Conservation (phyloP, 441 rosid species). For the Pelargonium cotyledonis region DNA sequence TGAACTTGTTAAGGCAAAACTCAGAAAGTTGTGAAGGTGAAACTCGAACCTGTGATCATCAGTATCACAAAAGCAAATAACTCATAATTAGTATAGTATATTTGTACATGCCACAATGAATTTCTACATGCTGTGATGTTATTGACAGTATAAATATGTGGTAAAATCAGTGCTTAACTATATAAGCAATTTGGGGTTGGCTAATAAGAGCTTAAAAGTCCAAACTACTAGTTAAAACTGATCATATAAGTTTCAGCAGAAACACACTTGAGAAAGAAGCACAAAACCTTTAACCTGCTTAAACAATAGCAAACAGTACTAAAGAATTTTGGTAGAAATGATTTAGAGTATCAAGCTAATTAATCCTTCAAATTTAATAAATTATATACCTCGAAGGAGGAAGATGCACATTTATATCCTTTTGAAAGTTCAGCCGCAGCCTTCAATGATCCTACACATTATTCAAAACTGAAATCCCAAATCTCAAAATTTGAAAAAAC, state of each 20-base stretch:
- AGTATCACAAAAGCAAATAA: no score
- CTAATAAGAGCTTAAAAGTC: no score
- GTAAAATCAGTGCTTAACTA: neutral
- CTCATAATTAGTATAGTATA: neutral
- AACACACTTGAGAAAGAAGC: conserved; percentile 3
- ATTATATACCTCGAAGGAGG: neutral
- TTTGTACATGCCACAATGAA: neutral
- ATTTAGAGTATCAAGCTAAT: no score
- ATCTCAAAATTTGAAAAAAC: neutral
- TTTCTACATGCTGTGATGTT: neutral
- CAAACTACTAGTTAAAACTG: neutral
- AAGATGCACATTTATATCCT: neutral
- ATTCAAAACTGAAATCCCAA: neutral
- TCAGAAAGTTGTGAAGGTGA: no score
- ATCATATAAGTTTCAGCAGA: neutral
- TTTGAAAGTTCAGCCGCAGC: neutral
- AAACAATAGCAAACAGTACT: neutral
- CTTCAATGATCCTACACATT: neutral
- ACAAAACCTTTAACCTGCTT: neutral
- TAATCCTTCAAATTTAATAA: no score
- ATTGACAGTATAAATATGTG: neutral
- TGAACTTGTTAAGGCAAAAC: no score
- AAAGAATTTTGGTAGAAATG: neutral
- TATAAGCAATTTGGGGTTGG: neutral
- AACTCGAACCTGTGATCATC: no score